Evolutionary conservation across 768 basidiomycete species (phyloP), one percentile per base, ranked within the genome.

Genomic region (Mycena polygramma): DNA sequence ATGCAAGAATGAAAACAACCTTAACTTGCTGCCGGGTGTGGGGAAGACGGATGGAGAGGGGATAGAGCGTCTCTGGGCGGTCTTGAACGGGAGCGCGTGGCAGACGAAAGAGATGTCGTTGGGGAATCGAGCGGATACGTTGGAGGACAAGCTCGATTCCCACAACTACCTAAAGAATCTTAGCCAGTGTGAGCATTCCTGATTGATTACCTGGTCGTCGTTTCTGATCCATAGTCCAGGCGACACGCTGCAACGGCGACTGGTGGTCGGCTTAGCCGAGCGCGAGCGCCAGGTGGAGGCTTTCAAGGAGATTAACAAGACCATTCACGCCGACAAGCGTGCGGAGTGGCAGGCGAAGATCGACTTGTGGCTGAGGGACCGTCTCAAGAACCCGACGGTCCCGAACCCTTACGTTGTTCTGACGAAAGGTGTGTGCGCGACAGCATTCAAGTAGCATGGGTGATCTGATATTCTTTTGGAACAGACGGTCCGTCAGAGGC

Each of bases 51-150:
- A 73, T 46, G 72, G 69, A 11, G 64, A 69, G 57, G 70, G 49
- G 0, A 26, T 68, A 0, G 82, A 84, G 49, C 64, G 75, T 0
- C 63, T 62, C 0, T 83, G 83, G 83, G 49, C 79, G 0, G 62
- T 46, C 0, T 43, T 77, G 2, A 82, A 83, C 53, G 49, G 66
- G 0, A 60, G 62, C 0, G 70, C 77, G 0, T 68, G 66, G 7
- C 76, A 75, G 20, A 46, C 45, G 7, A 46, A 46, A 19, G 45
- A 46, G 15, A 46, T 46, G 45, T 14, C 15, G 15, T 7, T 20
- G 15, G 45, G 45, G 14, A 46, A 46, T 19, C 45, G 45, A 19
- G 45, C 45, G 15, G 45, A 46, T 20, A 19, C 45, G 7, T 7
- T 46, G 7, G 45, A 46, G 7, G 45, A 46, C 45, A 46, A 19